These are phyloP conservation scores for Penicillium sp. DNA, from an alignment of 2,329 filamentous ascomycete species.

Conservation along the genomic window DNA sequence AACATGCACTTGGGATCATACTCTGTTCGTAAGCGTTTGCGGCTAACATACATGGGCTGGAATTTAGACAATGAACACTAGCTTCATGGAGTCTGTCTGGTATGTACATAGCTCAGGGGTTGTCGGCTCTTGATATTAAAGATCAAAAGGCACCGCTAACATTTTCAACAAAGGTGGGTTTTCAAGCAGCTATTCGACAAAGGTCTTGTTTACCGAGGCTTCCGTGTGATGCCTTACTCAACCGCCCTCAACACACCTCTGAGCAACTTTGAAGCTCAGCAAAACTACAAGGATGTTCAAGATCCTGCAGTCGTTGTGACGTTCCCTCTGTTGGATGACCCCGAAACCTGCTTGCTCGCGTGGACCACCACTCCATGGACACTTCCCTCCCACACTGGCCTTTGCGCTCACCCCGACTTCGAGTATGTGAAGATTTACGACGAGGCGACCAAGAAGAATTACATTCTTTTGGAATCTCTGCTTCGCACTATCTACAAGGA, in stretches of 20 bases:
- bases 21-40: no score
- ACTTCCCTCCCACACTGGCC: constrained; percentile 69
- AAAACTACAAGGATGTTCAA: constrained; percentile 90
- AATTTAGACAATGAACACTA: constrained; percentile 77
- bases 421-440: constrained; percentile 85
- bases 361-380: constrained; percentile 93
- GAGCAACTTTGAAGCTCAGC: constrained; percentile 88
- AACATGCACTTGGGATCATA: background rate
- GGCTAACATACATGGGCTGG: background rate
- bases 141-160: background rate
- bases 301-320: constrained; percentile 85
- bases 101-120: constrained; percentile 41
- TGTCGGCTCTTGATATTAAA: background rate
- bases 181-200: constrained; percentile 93
- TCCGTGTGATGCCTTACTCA: constrained; percentile 92
- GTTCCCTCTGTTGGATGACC: constrained; percentile 75
- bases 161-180: constrained; percentile 48
- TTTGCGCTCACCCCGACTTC: constrained; percentile 74
- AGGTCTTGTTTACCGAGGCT: constrained; percentile 79
- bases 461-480: constrained; percentile 75
- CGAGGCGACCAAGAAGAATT: constrained; percentile 73
- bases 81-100: constrained; percentile 94
- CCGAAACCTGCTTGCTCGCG: constrained; percentile 68
- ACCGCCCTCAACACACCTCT: constrained; percentile 83
- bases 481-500: constrained; percentile 85